Percentiles rank a stretch among this genome's conserved stretches.
phyloP scores from a whole-genome alignment of 1,284 basidiomycete genomes.

The Cerioporus squamosus region DNA sequence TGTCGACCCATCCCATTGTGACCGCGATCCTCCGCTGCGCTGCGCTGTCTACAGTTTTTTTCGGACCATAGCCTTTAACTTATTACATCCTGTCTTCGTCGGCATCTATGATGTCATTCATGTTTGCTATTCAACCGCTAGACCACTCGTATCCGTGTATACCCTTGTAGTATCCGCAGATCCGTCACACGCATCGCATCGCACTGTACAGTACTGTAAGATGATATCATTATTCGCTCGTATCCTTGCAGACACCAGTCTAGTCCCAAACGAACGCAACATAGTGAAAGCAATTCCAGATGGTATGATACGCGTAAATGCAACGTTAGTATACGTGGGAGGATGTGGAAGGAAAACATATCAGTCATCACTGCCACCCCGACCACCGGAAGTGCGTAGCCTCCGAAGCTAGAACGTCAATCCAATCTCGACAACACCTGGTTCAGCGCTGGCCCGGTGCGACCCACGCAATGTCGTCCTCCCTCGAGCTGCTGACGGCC shows the following conservation, averaged over 20 bases:
- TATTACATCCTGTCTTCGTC: slow-evolving; percentile 15
- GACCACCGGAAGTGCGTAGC: neutral
- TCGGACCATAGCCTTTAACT: slow-evolving; percentile 15
- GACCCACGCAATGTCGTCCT: slow-evolving; percentile 43
- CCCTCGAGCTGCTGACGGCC: slow-evolving; percentile 25
- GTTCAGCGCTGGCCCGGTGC: slow-evolving; percentile 27
- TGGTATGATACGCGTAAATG: slow-evolving; percentile 2
- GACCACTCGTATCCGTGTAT: slow-evolving; percentile 16
- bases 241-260: neutral
- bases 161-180: slow-evolving; percentile 22
- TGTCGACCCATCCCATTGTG: slow-evolving; percentile 11
- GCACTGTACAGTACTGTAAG: slow-evolving; percentile 17
- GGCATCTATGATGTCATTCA: slow-evolving; percentile 15
- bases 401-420: neutral
- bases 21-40: neutral
- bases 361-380: too few species aligned
- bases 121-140: slow-evolving; percentile 5
- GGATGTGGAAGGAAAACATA: neutral
- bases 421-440: neutral
- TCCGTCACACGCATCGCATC: neutral
- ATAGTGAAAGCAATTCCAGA: neutral
- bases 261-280: neutral
- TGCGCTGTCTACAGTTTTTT: neutral
- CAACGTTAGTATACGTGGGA: neutral
- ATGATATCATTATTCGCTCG: slow-evolving; percentile 14